A percentile compares a stretch with the other conserved stretches of the same genome.
Conservation (phyloP, 1,139 yeast genomes). For the Hansenula lynferdii region DNA sequence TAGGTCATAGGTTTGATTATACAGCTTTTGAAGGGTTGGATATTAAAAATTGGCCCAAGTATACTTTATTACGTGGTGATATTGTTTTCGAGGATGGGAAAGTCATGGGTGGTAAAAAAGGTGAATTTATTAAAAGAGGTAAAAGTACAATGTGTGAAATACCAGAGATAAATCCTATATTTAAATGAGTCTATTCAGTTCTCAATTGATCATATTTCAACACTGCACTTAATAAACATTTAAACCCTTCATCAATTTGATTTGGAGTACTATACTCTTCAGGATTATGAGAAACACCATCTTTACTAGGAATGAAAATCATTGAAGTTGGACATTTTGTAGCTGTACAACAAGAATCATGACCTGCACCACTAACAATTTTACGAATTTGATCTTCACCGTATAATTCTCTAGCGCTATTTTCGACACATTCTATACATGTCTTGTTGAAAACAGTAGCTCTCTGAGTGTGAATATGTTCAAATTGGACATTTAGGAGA, state of each 20-base stretch:
- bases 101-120: conserved; percentile 13
- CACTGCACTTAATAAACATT: conserved; percentile 54
- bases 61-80: conserved; percentile 35
- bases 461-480: conserved; percentile 40
- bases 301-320: conserved; percentile 68
- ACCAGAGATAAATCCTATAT: conserved; percentile 2
- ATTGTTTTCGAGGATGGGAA: conserved; percentile 30
- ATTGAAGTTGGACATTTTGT: conserved; percentile 61
- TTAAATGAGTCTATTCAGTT: conserved; percentile 2
- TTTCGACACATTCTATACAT: conserved; percentile 45
- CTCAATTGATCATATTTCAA: conserved; percentile 44
- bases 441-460: conserved; percentile 52
- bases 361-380: conserved; percentile 69
- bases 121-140: conserved; percentile 22
- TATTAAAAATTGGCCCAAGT: conserved; percentile 42
- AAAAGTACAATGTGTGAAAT: conserved; percentile 10
- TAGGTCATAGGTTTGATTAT: conserved; percentile 40
- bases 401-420: conserved; percentile 47
- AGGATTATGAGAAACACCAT: conserved; percentile 69
- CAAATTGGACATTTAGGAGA: conserved; percentile 37
- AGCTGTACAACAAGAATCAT: conserved; percentile 61
- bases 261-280: conserved; percentile 62
- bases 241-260: conserved; percentile 54
- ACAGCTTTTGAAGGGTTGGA: conserved; percentile 41
- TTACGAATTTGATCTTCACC: conserved; percentile 38